These are phyloP conservation scores for Beauveria brongniartii DNA, from an alignment of 2,329 filamentous ascomycete genomes.

Conservation along the genomic window DNA sequence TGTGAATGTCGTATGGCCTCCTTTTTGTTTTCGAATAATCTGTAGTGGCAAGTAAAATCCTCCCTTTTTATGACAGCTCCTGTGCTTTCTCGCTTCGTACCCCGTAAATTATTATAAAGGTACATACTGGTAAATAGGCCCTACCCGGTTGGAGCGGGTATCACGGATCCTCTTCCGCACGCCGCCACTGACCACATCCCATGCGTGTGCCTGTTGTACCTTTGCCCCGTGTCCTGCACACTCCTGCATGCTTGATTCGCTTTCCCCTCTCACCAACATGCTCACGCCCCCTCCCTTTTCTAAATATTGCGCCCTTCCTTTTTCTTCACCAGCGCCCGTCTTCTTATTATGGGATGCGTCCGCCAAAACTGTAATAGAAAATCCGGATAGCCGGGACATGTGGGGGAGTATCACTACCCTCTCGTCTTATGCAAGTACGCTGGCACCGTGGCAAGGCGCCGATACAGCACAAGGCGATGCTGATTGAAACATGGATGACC, in stretches of 20 bases:
- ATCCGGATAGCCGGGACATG: background rate
- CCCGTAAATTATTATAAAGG: too few species aligned
- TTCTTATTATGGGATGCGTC: background rate
- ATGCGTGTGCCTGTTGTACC: background rate
- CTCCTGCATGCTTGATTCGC: background rate
- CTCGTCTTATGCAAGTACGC: background rate
- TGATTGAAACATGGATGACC: background rate
- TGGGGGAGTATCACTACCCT: background rate
- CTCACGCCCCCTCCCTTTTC: constrained; percentile 1
- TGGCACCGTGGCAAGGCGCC: background rate
- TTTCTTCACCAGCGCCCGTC: background rate
- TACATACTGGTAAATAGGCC: background rate
- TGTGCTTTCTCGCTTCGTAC: background rate
- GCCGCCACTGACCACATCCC: background rate
- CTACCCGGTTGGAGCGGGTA: background rate
- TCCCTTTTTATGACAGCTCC: background rate
- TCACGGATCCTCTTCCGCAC: background rate
- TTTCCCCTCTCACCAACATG: background rate
- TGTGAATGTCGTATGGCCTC: background rate
- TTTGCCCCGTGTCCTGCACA: background rate
- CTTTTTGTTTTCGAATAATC: background rate
- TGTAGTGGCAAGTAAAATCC: too few species aligned
- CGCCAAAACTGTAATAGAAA: background rate
- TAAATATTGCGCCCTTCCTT: background rate
- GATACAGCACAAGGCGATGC: too few species aligned